Evolutionary conservation across 768 basidiomycete species (phyloP).

Genomic region (Russula brevipes): DNA sequence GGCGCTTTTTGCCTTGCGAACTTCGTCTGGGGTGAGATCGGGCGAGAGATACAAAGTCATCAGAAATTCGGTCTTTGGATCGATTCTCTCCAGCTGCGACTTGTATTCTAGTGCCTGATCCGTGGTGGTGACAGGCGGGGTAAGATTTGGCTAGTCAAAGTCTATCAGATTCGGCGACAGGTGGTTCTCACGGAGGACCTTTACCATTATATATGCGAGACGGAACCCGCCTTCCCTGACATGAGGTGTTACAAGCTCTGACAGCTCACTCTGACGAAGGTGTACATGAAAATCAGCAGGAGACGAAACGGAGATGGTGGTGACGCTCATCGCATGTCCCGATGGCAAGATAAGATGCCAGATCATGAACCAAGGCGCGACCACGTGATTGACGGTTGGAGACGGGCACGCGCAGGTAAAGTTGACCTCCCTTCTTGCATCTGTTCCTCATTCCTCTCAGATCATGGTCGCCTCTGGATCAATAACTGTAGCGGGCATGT

Average conservation of each 20-base stretch:
- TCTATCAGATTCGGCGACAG: not conserved
- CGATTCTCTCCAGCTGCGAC: slow-evolving; percentile 63
- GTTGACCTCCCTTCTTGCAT: not conserved
- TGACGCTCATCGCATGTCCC: slow-evolving; percentile 29
- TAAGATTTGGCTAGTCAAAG: slow-evolving; percentile 73
- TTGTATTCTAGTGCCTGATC: slow-evolving; percentile 80
- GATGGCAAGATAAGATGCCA: slow-evolving; percentile 11
- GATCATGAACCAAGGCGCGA: slow-evolving; percentile 12
- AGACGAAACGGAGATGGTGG: slow-evolving; percentile 47
- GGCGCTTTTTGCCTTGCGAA: slow-evolving; percentile 77
- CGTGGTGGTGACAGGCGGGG: slow-evolving; percentile 80
- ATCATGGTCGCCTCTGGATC: slow-evolving; percentile 67
- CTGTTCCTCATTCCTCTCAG: not conserved
- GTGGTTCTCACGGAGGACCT: not conserved
- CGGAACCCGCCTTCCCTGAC: slow-evolving; percentile 84
- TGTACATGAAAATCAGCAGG: slow-evolving; percentile 97
- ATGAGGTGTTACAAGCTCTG: slow-evolving; percentile 82
- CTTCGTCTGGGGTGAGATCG: slow-evolving; percentile 84
- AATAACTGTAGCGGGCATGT: slow-evolving; percentile 77
- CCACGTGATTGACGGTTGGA: slow-evolving; percentile 26
- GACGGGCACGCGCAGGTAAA: slow-evolving; percentile 1
- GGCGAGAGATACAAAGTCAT: slow-evolving; percentile 97
- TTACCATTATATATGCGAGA: slow-evolving; percentile 94
- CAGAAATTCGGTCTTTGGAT: slow-evolving; percentile 76
- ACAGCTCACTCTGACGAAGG: slow-evolving; percentile 81